Conservation (phyloP, 1,284 basidiomycete genomes). For the Cerrena zonata region DNA sequence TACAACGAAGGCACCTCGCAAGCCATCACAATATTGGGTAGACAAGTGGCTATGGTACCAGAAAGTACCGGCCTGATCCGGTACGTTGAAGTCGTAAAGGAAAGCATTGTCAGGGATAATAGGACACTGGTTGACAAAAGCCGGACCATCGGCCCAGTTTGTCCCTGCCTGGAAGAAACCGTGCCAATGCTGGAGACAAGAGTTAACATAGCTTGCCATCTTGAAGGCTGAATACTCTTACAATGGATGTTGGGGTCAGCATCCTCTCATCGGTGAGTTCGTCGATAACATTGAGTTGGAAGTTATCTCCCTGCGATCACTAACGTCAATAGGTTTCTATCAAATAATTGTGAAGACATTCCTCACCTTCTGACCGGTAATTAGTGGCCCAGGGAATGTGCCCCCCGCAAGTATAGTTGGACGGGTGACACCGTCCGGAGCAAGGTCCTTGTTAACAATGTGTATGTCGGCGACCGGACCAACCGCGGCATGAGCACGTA, state of each 20-base stretch:
- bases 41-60: constrained; percentile 20
- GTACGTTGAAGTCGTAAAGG: constrained; percentile 32
- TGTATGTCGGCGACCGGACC: constrained; percentile 2
- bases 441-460: constrained; percentile 8
- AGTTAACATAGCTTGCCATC: no score
- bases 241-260: constrained; percentile 27
- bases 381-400: constrained; percentile 25
- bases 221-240: constrained; percentile 9
- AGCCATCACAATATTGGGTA: constrained; percentile 31
- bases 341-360: constrained; percentile 9
- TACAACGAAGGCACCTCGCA: constrained; percentile 34
- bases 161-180: constrained; percentile 27
- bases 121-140: constrained; percentile 42
- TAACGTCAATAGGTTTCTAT: background rate
- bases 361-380: constrained; percentile 21
- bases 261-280: constrained; percentile 24
- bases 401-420: no score
- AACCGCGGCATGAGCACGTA: background rate
- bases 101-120: constrained; percentile 40
- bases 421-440: constrained; percentile 10
- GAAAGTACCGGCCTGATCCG: constrained; percentile 27
- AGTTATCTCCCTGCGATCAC: constrained; percentile 13
- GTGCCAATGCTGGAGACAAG: constrained; percentile 27
- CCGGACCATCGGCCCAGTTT: constrained; percentile 26
- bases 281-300: constrained; percentile 28